A percentile compares a stretch with the other conserved stretches of the same genome.
Conservation (phyloP, 2,329 filamentous ascomycete species). For the Ophiostoma ips region DNA sequence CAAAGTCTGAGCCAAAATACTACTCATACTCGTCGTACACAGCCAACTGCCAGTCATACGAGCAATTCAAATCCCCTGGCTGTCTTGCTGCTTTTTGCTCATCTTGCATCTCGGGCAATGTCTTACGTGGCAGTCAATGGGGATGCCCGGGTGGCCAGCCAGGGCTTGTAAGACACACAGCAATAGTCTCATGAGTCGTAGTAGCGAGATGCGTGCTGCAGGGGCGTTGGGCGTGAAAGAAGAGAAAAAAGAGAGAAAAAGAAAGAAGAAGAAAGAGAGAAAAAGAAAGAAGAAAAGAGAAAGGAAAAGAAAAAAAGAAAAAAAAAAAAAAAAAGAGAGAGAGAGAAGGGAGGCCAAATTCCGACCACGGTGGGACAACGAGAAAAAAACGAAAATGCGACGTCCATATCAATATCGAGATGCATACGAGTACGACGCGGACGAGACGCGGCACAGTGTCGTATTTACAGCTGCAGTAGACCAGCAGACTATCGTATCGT, state of each 20-base stretch:
- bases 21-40: no score
- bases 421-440: no score
- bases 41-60: no score
- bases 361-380: no score
- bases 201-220: not conserved
- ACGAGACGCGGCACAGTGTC: no score
- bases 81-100: not conserved
- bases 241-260: not conserved
- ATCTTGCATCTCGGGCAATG: not conserved
- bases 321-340: not conserved
- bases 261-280: not conserved
- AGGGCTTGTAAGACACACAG: not conserved
- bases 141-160: not conserved
- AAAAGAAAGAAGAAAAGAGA: not conserved
- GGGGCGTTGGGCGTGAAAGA: not conserved
- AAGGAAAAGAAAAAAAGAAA: not conserved
- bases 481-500: no score
- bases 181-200: not conserved
- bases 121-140: not conserved
- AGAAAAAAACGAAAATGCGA: not conserved
- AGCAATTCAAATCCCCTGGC: no score
- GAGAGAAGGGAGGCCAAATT: not conserved
- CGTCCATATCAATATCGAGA: no score
- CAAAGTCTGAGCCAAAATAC: no score
- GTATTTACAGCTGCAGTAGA: no score